These are phyloP conservation scores for Eremothecium coryli DNA, from an alignment of 1,139 yeast species.

Conservation along the genomic window DNA sequence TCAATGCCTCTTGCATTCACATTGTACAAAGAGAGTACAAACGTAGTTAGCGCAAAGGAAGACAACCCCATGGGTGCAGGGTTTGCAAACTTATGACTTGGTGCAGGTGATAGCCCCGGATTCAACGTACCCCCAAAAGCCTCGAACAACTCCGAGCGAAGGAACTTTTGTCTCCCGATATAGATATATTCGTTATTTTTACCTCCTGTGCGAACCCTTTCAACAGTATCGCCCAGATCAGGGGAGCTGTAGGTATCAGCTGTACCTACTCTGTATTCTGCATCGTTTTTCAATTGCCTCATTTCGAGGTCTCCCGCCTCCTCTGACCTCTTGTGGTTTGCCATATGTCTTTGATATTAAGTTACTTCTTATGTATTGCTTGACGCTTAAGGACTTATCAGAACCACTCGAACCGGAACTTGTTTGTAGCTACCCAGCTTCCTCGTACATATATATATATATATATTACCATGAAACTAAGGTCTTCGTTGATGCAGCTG, in stretches of 20 bases:
- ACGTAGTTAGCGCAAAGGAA: conserved; percentile 61
- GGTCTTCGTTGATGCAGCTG: too few species aligned
- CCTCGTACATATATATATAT: too few species aligned
- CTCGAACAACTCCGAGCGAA: conserved; percentile 42
- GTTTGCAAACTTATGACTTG: conserved; percentile 39
- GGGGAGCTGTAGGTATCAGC: background rate
- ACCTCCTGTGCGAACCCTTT: conserved; percentile 33
- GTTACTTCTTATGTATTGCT: too few species aligned
- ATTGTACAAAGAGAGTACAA: conserved; percentile 48
- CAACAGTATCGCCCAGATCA: background rate
- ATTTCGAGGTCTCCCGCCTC: too few species aligned
- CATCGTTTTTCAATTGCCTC: too few species aligned
- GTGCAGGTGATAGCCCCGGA: conserved; percentile 48
- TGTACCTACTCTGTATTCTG: too few species aligned
- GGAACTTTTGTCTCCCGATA: conserved; percentile 65
- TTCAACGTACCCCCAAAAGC: conserved; percentile 58
- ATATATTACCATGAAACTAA: too few species aligned
- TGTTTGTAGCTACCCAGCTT: too few species aligned
- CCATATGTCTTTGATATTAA: too few species aligned
- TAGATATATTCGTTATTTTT: conserved; percentile 48
- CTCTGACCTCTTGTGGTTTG: too few species aligned
- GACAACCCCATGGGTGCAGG: conserved; percentile 64
- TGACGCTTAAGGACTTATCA: too few species aligned
- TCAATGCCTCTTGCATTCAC: conserved; percentile 42
- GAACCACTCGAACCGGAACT: too few species aligned